Base-by-base conservation (phyloP, 176 grass and related monocot species). In the Oryza meyeriana region DNA sequence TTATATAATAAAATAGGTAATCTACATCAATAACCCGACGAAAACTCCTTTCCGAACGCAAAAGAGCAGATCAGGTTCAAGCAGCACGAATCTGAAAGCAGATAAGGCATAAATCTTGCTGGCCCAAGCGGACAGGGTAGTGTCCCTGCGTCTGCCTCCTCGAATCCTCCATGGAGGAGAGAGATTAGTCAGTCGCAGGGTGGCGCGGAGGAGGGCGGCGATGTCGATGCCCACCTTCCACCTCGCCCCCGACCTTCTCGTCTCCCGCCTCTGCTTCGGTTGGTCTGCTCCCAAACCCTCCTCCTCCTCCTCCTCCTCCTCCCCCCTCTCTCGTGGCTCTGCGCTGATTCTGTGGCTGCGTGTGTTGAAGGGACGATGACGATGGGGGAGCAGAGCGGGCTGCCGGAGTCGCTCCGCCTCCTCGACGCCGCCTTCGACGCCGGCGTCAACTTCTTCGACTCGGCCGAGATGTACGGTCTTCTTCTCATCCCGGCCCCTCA, bases 261-360 rank as follows among this genome's bases (percentile, higher is more conserved):
- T 98, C 31, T 94, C 95, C 25, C 80, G 90, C 70, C 95, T 94
- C 34, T 94, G 95, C 86, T 93, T 98, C 12, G 90, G 94, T 96
- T 5, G 83, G 88, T 93, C 6, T 31, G 34, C 31, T 20, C 29
- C 45, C 18, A 0, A 6, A 34, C 1, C 66, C 16, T 31, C n/a
- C n/a, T n/a, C n/a, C 39, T 12, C 0, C 42, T 64, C 72, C 69
- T 20, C 40, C n/a, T 41, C 20, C n/a, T 38, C 27, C 47, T 24
- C 64, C 35, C 29, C 45, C 35, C 26, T 32, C 22, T 61, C 40
- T 17, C 64, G 25, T 10, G n/a, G 17, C 22, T 69, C 68, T 32
- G 4, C 17, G 0, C 55, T 79, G 52, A 40, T 8, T 38, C 48
- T 36, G 25, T 31, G 58, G 13, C 34, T 12, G 25, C n/a, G 33